These are phyloP conservation scores for Rhizopogon parksii DNA, from an alignment of 1,284 basidiomycete genomes.

Conservation along the genomic window DNA sequence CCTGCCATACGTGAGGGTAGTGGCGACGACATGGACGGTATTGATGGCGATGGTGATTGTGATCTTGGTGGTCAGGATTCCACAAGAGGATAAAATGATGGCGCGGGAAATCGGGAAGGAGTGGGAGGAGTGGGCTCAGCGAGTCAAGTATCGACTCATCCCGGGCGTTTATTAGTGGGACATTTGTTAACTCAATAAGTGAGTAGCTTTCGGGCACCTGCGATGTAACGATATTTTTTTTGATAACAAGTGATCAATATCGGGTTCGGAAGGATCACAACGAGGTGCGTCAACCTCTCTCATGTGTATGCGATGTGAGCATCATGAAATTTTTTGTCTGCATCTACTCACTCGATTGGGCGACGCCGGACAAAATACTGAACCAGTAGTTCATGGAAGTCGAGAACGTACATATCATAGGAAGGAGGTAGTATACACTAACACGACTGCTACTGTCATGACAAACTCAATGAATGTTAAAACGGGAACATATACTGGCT, in stretches of 20 bases:
- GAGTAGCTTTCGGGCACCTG: too few species aligned
- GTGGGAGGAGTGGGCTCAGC: constrained; percentile 14
- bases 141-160: constrained; percentile 13
- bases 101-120: constrained; percentile 12
- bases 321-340: too few species aligned
- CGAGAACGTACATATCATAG: neutral
- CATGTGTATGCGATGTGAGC: too few species aligned
- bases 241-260: neutral
- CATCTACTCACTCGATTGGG: too few species aligned
- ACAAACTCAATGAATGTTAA: neutral
- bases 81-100: constrained; percentile 13
- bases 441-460: too few species aligned
- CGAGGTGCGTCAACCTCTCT: too few species aligned
- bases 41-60: constrained; percentile 1
- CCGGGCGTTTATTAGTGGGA: constrained; percentile 17
- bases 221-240: too few species aligned
- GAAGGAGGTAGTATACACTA: neutral
- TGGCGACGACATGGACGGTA: neutral
- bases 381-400: too few species aligned
- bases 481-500: neutral
- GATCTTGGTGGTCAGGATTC: constrained; percentile 8
- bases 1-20: neutral
- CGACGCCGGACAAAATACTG: too few species aligned
- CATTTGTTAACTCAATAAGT: too few species aligned
- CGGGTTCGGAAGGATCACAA: too few species aligned